Evolutionary conservation across 441 rosid genomes (phyloP).

Genomic region (Viola pubescens): DNA sequence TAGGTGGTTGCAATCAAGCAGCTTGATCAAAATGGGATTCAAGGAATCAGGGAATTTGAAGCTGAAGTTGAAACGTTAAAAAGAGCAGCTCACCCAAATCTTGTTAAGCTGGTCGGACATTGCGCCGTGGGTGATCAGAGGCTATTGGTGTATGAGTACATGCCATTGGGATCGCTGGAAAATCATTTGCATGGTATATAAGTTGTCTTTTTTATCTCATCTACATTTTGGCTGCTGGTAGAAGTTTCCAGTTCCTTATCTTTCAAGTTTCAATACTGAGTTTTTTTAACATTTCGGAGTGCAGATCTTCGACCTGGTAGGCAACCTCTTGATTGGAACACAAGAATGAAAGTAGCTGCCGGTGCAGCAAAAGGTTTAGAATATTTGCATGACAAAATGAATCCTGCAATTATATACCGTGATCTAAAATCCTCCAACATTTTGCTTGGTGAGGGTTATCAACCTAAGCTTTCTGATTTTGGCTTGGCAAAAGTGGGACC

Average conservation of each 20-base stretch:
- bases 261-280: not conserved
- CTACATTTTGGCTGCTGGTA: conserved; percentile 1
- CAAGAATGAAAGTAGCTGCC: conserved; percentile 87
- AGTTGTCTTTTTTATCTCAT: conserved; percentile 1
- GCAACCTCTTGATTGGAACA: conserved; percentile 79
- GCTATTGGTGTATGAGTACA: conserved; percentile 80
- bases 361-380: conserved; percentile 93
- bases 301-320: conserved; percentile 66
- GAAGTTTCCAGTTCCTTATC: not conserved
- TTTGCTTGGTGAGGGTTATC: conserved; percentile 73
- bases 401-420: conserved; percentile 79
- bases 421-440: conserved; percentile 89
- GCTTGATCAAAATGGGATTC: conserved; percentile 75
- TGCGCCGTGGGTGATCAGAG: conserved; percentile 89
- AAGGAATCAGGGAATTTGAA: conserved; percentile 86
- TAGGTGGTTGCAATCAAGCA: conserved; percentile 92
- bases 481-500: conserved; percentile 98
- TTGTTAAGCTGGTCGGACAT: conserved; percentile 82
- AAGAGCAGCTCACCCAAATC: conserved; percentile 68
- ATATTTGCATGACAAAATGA: conserved; percentile 74
- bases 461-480: conserved; percentile 84
- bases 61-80: conserved; percentile 80
- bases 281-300: conserved; percentile 8
- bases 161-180: conserved; percentile 88
- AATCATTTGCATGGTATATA: conserved; percentile 81